Percentiles rank a stretch among this genome's conserved stretches.
Conservation (phyloP, 345 rosid genomes). For the Microthlaspi erraticum region DNA sequence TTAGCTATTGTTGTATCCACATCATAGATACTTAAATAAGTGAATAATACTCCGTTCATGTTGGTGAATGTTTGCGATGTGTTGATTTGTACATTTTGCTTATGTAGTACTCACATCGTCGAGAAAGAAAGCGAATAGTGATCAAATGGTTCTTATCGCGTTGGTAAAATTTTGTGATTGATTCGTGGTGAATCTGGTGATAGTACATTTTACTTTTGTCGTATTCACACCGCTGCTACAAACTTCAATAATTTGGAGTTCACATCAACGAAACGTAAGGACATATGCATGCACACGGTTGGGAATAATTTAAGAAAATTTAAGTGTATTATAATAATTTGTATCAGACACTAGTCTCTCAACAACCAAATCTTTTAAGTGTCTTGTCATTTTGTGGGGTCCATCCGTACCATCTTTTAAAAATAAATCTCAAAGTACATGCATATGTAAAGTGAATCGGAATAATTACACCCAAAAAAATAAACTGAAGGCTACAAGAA, state of each 20-base stretch:
- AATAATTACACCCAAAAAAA: conserved; percentile 35
- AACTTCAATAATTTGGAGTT: conserved; percentile 38
- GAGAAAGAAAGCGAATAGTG: conserved; percentile 15
- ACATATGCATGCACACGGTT: conserved; percentile 51
- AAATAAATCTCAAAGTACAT: conserved; percentile 38
- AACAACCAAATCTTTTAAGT: conserved; percentile 37
- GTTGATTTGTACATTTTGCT: conserved; percentile 12
- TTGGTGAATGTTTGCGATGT: not conserved
- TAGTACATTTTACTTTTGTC: conserved; percentile 8
- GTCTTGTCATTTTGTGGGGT: conserved; percentile 39
- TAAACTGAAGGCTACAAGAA: conserved; percentile 18
- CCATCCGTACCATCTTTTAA: conserved; percentile 39
- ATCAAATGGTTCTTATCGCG: conserved; percentile 1
- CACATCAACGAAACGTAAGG: conserved; percentile 37
- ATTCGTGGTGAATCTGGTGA: not conserved
- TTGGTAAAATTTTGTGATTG: conserved; percentile 11
- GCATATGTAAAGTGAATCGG: conserved; percentile 40
- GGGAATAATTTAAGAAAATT: conserved; percentile 37
- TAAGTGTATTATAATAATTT: conserved; percentile 11
- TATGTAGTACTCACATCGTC: not conserved
- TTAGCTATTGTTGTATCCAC: conserved; percentile 9
- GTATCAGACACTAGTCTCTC: conserved; percentile 21
- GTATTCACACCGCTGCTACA: conserved; percentile 14
- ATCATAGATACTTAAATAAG: conserved; percentile 10
- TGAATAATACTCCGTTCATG: conserved; percentile 6